Evolutionary conservation across 2,329 filamentous ascomycete species (phyloP), one percentile per base, ranked within the genome.

Genomic region (Stachybotrys elegans): DNA sequence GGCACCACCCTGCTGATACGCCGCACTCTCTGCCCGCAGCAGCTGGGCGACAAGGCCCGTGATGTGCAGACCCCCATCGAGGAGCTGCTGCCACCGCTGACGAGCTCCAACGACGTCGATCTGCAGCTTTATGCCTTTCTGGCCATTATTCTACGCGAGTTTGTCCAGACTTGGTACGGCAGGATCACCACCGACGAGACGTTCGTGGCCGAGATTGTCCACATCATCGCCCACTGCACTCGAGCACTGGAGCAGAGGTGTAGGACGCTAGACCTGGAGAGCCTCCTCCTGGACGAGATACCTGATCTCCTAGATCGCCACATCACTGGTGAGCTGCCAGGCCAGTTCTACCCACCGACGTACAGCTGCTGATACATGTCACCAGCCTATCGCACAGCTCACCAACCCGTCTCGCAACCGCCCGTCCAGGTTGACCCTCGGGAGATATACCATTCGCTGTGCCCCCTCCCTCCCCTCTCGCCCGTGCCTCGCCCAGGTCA

Each of bases 31-130:
- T 95, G 88, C 63, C 78, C 86, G n/a, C 83, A 88, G 54, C 76
- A 83, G 44, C 70, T 75, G 38, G 61, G 71, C 52, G 71, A 86
- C 66, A 72, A 84, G 54, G 78, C 76, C 36, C 66, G 66, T 46
- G 67, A 67, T 48, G 51, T 50, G 22, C 59, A 57, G 47, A 64
- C 69, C 22, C 79, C 88, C 40, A 83, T 95, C 53, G 83, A 94
- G 48, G 86, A 91, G 54, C 72, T 95, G 35, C 72, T 98, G 37
- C 93, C 92, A 47, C 90, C 91, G 31, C 74, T 98, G 58, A 97
- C 92, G 40, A 95, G 90, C 70, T 90, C 89, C 42, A 95, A 95
- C 63, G 89, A 94, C 55, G 81, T 97, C 47, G 93, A 98, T 64
- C 71, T 94, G 45, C 87, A 98, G 67, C 77, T 98, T 5, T 98